Evolutionary conservation across 768 basidiomycete species (phyloP), one percentile per base, ranked within the genome.

Genomic region (Candolleomyces eurysporus): DNA sequence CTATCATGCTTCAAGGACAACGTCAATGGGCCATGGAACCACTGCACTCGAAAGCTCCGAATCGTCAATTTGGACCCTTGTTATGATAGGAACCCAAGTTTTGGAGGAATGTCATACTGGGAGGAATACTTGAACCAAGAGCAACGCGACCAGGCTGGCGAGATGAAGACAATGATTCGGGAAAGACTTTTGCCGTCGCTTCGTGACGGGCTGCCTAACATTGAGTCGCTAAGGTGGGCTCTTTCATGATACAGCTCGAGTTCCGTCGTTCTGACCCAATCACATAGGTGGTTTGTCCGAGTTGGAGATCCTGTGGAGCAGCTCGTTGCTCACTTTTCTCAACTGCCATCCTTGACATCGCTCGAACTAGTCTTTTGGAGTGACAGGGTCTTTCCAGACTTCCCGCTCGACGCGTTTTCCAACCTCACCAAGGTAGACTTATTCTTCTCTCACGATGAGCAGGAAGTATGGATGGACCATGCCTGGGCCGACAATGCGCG

Each of bases 41-140:
- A 26, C 4, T 56, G 16, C 19, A 42, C 54, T 5, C 40, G 21
- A 19, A 39, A 19, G 17, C 54, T 56, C 3, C 40, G 42, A 19
- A 56, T 56, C 54, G 39, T 56, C 40, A 56, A 56, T 22, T 16
- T 56, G 39, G 54, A 56, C 19, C 39, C 54, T 39, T 56, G 39
- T 56, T 56, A 43, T 26, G 40, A 56, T 36, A 16, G 21, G 40
- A 43, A 11, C 4, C 39, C 40, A 1, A 43, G 40, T 19, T 40
- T 2, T 5, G 54, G 54, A 19, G 54, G 54, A 10, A 4, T 40
- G 4, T 40, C 45, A 36, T 56, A 56, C 22, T 56, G 39, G 54
- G 14, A 36, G 22, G 40, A 22, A 14, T 43, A 56, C 21, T 30
- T 56, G 1, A 42, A 19, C 16, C 17, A 4, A 26, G 54, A 56